A percentile compares a stretch with the other conserved stretches of the same genome.
phyloP scores from a whole-genome alignment of 176 grass and related monocot species.

The Otatea glauca region DNA sequence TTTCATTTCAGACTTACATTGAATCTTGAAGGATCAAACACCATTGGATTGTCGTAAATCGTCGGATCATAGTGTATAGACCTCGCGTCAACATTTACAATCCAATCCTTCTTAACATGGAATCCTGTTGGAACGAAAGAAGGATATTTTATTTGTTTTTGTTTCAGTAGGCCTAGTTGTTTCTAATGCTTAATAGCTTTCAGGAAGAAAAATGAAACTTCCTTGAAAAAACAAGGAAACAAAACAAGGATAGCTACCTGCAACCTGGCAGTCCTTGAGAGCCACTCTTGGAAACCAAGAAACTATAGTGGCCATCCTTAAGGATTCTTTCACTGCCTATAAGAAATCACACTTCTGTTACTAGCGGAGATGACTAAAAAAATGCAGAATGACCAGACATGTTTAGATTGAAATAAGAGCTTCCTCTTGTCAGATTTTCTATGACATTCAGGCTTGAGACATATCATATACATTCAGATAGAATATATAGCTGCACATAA shows the following conservation, averaged over 20 bases:
- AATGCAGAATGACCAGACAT: too few species aligned
- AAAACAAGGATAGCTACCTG: conserved; percentile 40
- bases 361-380: too few species aligned
- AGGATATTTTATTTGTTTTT: background rate
- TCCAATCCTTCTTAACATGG: conserved; percentile 75
- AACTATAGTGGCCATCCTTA: conserved; percentile 88
- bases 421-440: too few species aligned
- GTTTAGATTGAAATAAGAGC: too few species aligned
- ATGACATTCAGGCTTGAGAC: too few species aligned
- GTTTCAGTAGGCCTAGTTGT: background rate
- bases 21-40: conserved; percentile 85
- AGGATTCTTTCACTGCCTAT: conserved; percentile 81
- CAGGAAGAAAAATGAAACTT: background rate
- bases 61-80: conserved; percentile 73
- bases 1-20: conserved; percentile 36
- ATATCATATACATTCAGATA: background rate
- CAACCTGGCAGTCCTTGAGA: conserved; percentile 81
- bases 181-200: background rate
- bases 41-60: conserved; percentile 58
- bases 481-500: too few species aligned
- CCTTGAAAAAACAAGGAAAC: too few species aligned
- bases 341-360: background rate
- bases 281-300: conserved; percentile 98
- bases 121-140: conserved; percentile 50
- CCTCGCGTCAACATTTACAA: conserved; percentile 87